phyloP scores from a whole-genome alignment of 2,329 filamentous ascomycete species.

The Colletotrichum sojae region DNA sequence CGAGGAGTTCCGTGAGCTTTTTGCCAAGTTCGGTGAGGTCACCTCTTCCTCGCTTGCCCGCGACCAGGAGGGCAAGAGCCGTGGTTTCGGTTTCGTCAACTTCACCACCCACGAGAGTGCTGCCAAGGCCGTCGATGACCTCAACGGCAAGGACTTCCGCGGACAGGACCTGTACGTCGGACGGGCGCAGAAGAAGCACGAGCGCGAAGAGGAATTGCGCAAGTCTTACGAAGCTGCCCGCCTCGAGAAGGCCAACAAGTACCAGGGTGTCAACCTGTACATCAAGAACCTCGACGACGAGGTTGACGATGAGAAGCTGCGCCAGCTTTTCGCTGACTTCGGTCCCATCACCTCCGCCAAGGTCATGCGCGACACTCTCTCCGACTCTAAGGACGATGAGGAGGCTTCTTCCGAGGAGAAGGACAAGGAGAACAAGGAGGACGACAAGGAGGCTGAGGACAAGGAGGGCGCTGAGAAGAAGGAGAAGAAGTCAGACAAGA shows the following conservation, averaged over 20 bases:
- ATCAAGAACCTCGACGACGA: constrained; percentile 99
- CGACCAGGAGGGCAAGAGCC: constrained; percentile 91
- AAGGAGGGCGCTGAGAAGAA: constrained; percentile 71
- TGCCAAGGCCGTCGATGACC: constrained; percentile 86
- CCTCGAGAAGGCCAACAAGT: constrained; percentile 98
- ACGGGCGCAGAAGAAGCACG: constrained; percentile 99
- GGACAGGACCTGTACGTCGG: constrained; percentile 98
- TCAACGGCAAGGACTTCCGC: constrained; percentile 93
- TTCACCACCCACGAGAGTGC: constrained; percentile 93
- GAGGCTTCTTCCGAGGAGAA: constrained; percentile 67
- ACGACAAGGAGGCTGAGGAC: constrained; percentile 60
- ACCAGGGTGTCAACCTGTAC: constrained; percentile 99
- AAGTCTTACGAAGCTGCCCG: constrained; percentile 98
- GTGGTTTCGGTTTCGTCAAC: constrained; percentile 97
- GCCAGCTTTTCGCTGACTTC: constrained; percentile 90
- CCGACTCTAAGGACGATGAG: constrained; percentile 69
- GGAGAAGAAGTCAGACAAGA: constrained; percentile 72
- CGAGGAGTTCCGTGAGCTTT: constrained; percentile 93
- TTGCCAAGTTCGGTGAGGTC: constrained; percentile 93
- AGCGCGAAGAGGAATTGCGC: constrained; percentile 98
- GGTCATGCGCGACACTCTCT: constrained; percentile 91
- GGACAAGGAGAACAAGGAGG: constrained; percentile 64
- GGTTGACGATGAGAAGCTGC: constrained; percentile 97
- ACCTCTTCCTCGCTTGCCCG: constrained; percentile 95
- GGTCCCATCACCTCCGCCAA: constrained; percentile 98